Conservation (phyloP, 306 rosid species). For the Sechiopsis laciniata region DNA sequence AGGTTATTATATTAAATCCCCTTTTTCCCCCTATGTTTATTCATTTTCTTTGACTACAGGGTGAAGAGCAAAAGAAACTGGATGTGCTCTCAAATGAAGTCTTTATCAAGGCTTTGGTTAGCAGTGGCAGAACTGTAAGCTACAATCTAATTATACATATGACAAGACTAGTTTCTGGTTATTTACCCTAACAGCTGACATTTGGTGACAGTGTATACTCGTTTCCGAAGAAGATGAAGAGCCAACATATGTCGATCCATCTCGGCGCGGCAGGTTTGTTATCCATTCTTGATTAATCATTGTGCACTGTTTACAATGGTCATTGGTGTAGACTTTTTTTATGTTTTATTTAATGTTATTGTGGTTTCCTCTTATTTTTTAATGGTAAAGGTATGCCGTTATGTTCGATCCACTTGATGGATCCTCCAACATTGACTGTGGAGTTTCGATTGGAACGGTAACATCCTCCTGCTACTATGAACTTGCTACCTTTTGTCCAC, state of each 20-base stretch:
- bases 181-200: slow-evolving; percentile 26
- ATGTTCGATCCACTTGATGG: slow-evolving; percentile 79
- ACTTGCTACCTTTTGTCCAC: background rate
- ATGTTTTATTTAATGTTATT: background rate
- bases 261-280: slow-evolving; percentile 45
- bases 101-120: slow-evolving; percentile 75
- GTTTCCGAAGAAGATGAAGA: slow-evolving; percentile 97
- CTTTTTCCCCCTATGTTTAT: background rate
- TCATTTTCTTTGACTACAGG: slow-evolving; percentile 34
- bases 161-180: slow-evolving; percentile 9
- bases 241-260: slow-evolving; percentile 68
- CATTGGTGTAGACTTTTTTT: background rate
- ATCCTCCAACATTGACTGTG: slow-evolving; percentile 83
- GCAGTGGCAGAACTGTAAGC: slow-evolving; percentile 96
- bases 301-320: background rate
- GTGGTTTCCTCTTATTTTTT: background rate
- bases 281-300: background rate
- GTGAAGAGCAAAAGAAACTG: slow-evolving; percentile 96
- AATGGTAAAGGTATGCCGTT: slow-evolving; percentile 63
- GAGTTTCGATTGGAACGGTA: slow-evolving; percentile 96
- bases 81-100: slow-evolving; percentile 96
- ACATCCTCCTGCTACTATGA: background rate
- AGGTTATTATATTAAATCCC: background rate
- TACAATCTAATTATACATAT: slow-evolving; percentile 22
- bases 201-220: slow-evolving; percentile 60